Base-by-base conservation (phyloP, 768 basidiomycete genomes). In the Pholiota microspora region DNA sequence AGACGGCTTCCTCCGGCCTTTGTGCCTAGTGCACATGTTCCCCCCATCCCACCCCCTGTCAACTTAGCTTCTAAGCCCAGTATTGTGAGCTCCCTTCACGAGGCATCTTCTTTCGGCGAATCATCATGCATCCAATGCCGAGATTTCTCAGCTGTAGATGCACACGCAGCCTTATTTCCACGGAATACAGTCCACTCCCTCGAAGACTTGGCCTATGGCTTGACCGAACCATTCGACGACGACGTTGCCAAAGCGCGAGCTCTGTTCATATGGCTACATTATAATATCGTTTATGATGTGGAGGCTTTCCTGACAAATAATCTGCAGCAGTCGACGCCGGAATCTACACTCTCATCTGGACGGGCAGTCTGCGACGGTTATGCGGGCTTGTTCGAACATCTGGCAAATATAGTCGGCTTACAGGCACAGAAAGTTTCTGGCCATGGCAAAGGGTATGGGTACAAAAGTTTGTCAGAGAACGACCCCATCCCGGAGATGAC, bases 301-400 rank as follows among this genome's bases (percentile, higher is more conserved):
- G 67, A 69, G 21, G 55, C 73, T 12, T 79, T 80, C 63, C 72
- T 79, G 54, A 71, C 75, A 6, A 75, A 75, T 25, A 74, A 75
- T 52, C 40, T 79, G 45, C 61, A 65, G 50, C 50, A 61, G 34
- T 61, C 71, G 1, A 74, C 76, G 2, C 66, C 76, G 15, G 70
- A 73, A 42, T 67, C 70, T 6, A 76, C 73, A 7, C 63, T 79
- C 0, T 60, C 62, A 1, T 73, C 74, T 23, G 79, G 79, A 2
- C 64, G 78, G 4, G 79, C 78, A 28, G 77, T 79, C 8, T 80
- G 79, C 55, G 77, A 77, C 48, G 79, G 79, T 15, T 79, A 78
- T 58, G 74, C 77, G 3, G 76, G 75, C 3, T 59, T 80, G 24
- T 80, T 77, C 59, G 59, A 66, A 44, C 60, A 62, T 42, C 68